A percentile compares a stretch with the other conserved stretches of the same genome.
Conservation (phyloP, 208 protist genomes). For the Leishmania gerbilli region DNA sequence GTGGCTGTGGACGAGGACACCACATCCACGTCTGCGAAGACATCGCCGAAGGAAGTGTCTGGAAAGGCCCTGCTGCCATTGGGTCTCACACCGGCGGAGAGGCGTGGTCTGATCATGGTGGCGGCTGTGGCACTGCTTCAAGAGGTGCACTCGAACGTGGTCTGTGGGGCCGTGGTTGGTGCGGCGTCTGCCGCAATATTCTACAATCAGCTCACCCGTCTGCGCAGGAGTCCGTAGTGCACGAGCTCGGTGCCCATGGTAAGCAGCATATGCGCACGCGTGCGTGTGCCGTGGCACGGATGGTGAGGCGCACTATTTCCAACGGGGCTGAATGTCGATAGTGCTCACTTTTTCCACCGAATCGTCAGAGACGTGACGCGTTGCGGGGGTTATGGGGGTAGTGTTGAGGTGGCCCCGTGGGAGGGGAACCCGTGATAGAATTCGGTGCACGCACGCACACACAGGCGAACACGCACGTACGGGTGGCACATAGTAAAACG, state of each 20-base stretch:
- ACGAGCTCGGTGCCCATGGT: not conserved
- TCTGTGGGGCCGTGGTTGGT: conserved; percentile 22
- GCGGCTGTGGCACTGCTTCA: conserved; percentile 38
- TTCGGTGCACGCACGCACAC: not conserved
- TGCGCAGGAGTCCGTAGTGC: not conserved
- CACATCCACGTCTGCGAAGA: not conserved
- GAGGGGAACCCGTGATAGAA: not conserved
- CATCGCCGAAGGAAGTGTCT: not conserved
- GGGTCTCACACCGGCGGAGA: conserved; percentile 22
- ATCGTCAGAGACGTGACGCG: not conserved
- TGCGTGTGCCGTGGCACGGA: not conserved
- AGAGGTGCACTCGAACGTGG: conserved; percentile 33
- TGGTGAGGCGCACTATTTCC: not conserved
- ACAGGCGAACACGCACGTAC: not conserved
- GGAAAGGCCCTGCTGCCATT: not conserved
- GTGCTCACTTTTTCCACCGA: not conserved
- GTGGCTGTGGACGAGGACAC: not conserved
- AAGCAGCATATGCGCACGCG: not conserved
- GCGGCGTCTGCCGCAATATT: conserved; percentile 12
- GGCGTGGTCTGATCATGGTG: conserved; percentile 34
- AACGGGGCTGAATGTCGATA: not conserved
- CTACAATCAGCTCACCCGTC: conserved; percentile 9
- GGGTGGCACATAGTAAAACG: not conserved
- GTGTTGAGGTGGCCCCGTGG: not conserved
- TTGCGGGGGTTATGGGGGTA: not conserved